Percentiles rank a stretch among this genome's conserved stretches.
Evolutionary conservation across 176 grass and related monocot species (phyloP).

Genomic region (Alopecurus myosuroides): DNA sequence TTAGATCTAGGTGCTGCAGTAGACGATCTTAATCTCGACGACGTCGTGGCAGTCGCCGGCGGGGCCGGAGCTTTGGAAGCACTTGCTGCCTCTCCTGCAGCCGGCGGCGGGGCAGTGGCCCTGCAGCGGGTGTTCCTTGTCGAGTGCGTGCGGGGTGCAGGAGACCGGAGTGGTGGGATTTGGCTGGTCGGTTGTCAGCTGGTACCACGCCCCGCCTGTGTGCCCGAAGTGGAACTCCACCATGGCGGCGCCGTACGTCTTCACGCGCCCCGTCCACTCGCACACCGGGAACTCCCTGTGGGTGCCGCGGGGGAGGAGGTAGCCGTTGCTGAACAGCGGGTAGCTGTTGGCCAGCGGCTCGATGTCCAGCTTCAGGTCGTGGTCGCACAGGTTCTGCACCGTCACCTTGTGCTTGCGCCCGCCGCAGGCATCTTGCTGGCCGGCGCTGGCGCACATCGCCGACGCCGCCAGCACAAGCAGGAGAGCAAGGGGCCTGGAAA

Average conservation of each 20-base stretch:
- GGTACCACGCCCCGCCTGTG: slow-evolving; percentile 40
- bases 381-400: slow-evolving; percentile 38
- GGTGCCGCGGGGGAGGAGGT: slow-evolving; percentile 8
- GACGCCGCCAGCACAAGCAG: not conserved
- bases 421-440: not conserved
- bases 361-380: not conserved
- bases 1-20: slow-evolving; percentile 11
- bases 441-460: not conserved
- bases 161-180: not conserved
- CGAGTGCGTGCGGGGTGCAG: slow-evolving; percentile 23
- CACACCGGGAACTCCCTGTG: slow-evolving; percentile 32
- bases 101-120: slow-evolving; percentile 27
- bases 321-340: not conserved
- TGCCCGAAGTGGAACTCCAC: slow-evolving; percentile 35
- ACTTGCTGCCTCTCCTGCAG: not conserved
- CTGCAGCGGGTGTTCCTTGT: not conserved
- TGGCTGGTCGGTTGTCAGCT: not conserved
- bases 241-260: not conserved
- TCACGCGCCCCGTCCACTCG: slow-evolving; percentile 24
- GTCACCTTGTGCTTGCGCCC: slow-evolving; percentile 28
- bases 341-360: slow-evolving; percentile 19
- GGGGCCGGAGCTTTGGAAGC: not conserved
- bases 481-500: not conserved
- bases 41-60: slow-evolving; percentile 27
- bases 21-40: slow-evolving; percentile 49